Evolutionary conservation across 2,329 filamentous ascomycete genomes (phyloP).

Genomic region (Curvularia spicifera): DNA sequence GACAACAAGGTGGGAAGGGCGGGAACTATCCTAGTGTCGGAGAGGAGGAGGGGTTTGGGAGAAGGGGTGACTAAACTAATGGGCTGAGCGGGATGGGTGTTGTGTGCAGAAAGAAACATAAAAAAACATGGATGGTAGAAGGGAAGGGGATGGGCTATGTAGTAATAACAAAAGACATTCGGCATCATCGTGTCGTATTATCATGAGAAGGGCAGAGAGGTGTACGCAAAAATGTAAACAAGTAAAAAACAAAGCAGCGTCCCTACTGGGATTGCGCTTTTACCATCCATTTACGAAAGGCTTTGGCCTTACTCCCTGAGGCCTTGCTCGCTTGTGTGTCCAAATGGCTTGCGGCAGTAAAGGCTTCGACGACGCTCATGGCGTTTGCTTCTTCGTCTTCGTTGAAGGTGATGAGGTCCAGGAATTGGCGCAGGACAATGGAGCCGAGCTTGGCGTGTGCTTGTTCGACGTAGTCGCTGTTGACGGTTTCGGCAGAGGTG

Average conservation of each 20-base stretch:
- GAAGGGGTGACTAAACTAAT: conserved; percentile 12
- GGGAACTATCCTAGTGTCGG: conserved; percentile 13
- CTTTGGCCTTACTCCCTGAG: conserved; percentile 30
- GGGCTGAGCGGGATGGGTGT: conserved; percentile 18
- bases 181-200: conserved; percentile 22
- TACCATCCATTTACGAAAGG: conserved; percentile 35
- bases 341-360: conserved; percentile 35
- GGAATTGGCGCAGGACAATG: conserved; percentile 35
- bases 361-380: conserved; percentile 36
- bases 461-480: conserved; percentile 33
- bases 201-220: conserved; percentile 19
- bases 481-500: conserved; percentile 26
- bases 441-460: conserved; percentile 37
- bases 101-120: conserved; percentile 8
- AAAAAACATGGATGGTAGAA: conserved; percentile 7
- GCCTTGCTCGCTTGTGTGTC: conserved; percentile 30
- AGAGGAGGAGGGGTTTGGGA: conserved; percentile 4
- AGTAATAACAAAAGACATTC: conserved; percentile 23
- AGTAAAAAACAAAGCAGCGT: conserved; percentile 10
- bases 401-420: conserved; percentile 36
- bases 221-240: conserved; percentile 10
- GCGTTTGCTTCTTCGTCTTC: conserved; percentile 24
- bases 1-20: conserved; percentile 9
- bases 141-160: conserved; percentile 15
- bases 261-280: conserved; percentile 14